phyloP scores from a whole-genome alignment of 2,329 filamentous ascomycete genomes.

The Verticillium alfalfae region DNA sequence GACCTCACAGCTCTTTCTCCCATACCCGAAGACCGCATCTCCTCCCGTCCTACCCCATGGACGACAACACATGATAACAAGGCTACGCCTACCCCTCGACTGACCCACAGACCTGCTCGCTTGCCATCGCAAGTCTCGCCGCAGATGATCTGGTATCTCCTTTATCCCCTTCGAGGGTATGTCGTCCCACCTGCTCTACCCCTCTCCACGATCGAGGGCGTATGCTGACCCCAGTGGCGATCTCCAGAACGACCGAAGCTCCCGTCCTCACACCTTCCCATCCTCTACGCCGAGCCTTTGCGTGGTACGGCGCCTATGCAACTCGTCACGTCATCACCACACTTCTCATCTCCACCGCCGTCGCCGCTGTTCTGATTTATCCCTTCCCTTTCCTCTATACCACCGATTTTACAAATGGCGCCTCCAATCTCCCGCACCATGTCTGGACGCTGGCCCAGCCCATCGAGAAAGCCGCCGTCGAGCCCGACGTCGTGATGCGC shows the following conservation, averaged over 20 bases:
- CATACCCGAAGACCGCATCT: neutral
- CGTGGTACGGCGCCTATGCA: slow-evolving; percentile 64
- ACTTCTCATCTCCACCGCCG: slow-evolving; percentile 67
- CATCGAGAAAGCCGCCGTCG: slow-evolving; percentile 42
- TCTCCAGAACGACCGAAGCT: slow-evolving; percentile 64
- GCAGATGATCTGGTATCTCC: slow-evolving; percentile 68
- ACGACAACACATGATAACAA: neutral
- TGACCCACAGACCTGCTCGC: neutral
- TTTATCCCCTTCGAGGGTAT: slow-evolving; percentile 73
- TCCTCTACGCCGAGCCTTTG: slow-evolving; percentile 58
- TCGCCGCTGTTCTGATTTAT: slow-evolving; percentile 66
- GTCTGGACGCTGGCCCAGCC: slow-evolving; percentile 74
- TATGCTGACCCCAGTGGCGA: slow-evolving; percentile 1
- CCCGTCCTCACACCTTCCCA: slow-evolving; percentile 60
- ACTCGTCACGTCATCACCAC: slow-evolving; percentile 69
- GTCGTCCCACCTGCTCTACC: slow-evolving; percentile 22
- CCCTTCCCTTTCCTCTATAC: slow-evolving; percentile 72
- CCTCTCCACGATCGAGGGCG: neutral
- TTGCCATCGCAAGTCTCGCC: slow-evolving; percentile 9
- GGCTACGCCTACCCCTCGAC: neutral
- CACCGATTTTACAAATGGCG: slow-evolving; percentile 64
- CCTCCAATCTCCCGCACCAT: slow-evolving; percentile 69
- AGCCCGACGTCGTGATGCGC: slow-evolving; percentile 72
- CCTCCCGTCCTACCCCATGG: neutral
- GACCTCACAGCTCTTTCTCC: no score